Percentiles rank a stretch among this genome's conserved stretches.
These are phyloP conservation scores for Cardamine chenopodiifolia DNA, from an alignment of 345 rosid species.

Conservation along the genomic window DNA sequence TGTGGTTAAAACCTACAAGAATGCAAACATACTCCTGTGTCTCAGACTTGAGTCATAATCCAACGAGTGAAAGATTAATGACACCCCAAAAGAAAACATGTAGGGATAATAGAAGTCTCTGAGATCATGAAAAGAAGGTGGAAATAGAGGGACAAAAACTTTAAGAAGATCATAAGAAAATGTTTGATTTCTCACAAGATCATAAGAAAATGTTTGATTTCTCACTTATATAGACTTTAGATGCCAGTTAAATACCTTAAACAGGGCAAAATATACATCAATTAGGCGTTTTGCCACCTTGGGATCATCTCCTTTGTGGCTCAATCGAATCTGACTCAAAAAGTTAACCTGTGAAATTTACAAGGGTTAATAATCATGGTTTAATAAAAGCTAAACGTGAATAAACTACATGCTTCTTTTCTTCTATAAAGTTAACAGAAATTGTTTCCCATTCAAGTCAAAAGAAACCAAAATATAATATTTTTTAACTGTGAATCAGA, in stretches of 20 bases:
- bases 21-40: slow-evolving; percentile 18
- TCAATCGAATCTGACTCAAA: slow-evolving; percentile 77
- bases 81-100: not conserved
- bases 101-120: too few relatives aligned
- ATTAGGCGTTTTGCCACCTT: slow-evolving; percentile 84
- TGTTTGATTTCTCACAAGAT: too few relatives aligned
- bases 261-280: slow-evolving; percentile 92
- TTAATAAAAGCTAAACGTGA: not conserved
- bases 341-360: slow-evolving; percentile 74
- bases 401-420: not conserved
- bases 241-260: slow-evolving; percentile 61
- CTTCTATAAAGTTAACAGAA: not conserved
- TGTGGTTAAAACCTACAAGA: slow-evolving; percentile 64
- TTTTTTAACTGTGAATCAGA: not conserved
- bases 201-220: too few relatives aligned
- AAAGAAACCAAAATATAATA: slow-evolving; percentile 15
- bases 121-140: too few relatives aligned
- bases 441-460: not conserved
- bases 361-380: slow-evolving; percentile 13
- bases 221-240: too few relatives aligned
- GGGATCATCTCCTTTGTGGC: slow-evolving; percentile 87
- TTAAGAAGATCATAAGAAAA: not conserved
- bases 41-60: too few relatives aligned
- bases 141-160: not conserved
- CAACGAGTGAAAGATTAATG: slow-evolving; percentile 15